Evolutionary conservation across 2,329 filamentous ascomycete genomes (phyloP).

Genomic region (Fusarium compactum): DNA sequence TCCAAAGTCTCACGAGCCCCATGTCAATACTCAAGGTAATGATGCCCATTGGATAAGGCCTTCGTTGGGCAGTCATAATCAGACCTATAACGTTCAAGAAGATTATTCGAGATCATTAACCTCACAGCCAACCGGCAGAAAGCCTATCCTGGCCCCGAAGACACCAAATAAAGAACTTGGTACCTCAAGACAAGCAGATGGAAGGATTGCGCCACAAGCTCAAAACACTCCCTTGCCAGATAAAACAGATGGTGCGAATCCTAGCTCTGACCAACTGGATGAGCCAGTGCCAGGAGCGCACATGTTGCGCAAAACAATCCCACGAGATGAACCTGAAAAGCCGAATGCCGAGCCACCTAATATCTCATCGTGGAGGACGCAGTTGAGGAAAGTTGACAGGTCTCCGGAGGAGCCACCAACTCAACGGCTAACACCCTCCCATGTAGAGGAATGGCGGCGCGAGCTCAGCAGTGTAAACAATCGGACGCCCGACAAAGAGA

Average conservation of each 20-base stretch:
- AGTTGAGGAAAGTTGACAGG: constrained; percentile 42
- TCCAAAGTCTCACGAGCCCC: constrained; percentile 38
- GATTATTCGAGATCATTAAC: not conserved
- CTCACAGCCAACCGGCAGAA: not conserved
- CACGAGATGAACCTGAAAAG: constrained; percentile 5
- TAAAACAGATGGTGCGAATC: not conserved
- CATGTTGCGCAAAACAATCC: constrained; percentile 17
- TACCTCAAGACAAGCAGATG: not conserved
- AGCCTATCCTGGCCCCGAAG: not conserved
- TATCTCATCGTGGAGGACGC: constrained; percentile 42
- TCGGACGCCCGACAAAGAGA: constrained; percentile 19
- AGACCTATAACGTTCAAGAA: constrained; percentile 5
- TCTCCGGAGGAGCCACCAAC: constrained; percentile 28
- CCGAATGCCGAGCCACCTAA: constrained; percentile 13
- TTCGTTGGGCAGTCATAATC: constrained; percentile 24
- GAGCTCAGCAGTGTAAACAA: constrained; percentile 42
- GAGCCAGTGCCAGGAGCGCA: constrained; percentile 5
- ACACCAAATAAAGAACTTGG: not conserved
- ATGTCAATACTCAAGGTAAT: constrained; percentile 30
- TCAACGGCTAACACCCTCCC: constrained; percentile 30
- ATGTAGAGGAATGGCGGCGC: constrained; percentile 37
- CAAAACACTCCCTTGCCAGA: not conserved
- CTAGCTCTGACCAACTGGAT: not conserved
- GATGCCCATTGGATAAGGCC: constrained; percentile 26
- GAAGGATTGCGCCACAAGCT: constrained; percentile 1